Evolutionary conservation across 441 rosid genomes (phyloP).

Genomic region (Syzygium malaccense): DNA sequence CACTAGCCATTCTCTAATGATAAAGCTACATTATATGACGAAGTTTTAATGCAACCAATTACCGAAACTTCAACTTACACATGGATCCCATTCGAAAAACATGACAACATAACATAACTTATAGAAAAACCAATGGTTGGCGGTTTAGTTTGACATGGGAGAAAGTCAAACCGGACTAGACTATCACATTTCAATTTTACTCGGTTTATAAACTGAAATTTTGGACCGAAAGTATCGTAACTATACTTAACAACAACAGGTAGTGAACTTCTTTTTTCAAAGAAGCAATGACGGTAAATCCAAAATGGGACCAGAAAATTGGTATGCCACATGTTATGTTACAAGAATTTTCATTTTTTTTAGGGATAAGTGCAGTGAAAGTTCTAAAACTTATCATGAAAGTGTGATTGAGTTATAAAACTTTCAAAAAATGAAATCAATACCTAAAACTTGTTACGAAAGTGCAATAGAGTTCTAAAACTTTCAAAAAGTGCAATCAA

Average conservation of each 20-base stretch:
- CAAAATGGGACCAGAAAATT: neutral
- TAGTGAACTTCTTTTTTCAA: neutral
- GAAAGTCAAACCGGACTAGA: fast-evolving
- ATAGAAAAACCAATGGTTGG: neutral
- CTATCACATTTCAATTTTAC: neutral
- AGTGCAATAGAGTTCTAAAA: too few relatives aligned
- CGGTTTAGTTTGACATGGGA: fast-evolving
- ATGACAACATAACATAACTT: neutral
- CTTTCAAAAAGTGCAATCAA: too few relatives aligned
- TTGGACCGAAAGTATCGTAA: fast-evolving
- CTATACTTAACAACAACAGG: neutral
- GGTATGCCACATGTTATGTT: neutral
- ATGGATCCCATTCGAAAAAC: neutral
- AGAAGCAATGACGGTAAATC: neutral
- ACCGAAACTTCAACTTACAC: neutral
- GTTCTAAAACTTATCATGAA: too few relatives aligned
- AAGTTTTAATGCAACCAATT: neutral
- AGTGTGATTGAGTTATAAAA: too few relatives aligned
- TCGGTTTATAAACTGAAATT: neutral
- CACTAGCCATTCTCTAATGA: neutral
- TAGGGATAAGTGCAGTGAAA: too few relatives aligned
- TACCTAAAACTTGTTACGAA: too few relatives aligned
- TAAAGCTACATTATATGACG: neutral
- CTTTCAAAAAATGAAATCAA: too few relatives aligned
- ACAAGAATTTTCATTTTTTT: neutral